Evolutionary conservation across 495 filamentous ascomycete species (phyloP).

Genomic region (Neurospora sp.): DNA sequence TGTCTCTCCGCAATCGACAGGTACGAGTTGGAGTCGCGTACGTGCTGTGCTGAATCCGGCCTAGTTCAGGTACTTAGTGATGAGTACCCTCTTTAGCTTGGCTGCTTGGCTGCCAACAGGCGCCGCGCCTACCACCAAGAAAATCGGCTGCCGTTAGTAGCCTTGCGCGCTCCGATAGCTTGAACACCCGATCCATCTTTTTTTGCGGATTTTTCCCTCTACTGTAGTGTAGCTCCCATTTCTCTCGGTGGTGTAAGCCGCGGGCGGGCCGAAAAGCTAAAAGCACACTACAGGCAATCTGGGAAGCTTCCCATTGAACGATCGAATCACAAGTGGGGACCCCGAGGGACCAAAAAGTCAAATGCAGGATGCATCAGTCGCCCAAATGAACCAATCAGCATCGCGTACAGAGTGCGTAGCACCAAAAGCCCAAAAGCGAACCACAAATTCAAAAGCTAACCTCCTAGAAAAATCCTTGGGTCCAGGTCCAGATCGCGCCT

Average conservation of each 20-base stretch:
- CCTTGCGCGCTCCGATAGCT: not conserved
- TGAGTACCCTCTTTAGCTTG: not conserved
- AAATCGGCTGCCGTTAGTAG: not conserved
- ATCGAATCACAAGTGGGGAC: not conserved
- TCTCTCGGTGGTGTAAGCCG: not conserved
- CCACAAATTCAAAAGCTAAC: not conserved
- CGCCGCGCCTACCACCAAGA: not conserved
- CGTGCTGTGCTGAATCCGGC: not conserved
- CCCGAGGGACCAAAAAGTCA: not conserved
- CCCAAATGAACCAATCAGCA: not conserved
- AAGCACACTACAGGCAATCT: not conserved
- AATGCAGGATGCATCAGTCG: not conserved
- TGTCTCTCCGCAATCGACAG: not conserved
- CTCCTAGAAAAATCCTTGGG: not conserved
- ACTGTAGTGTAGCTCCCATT: not conserved
- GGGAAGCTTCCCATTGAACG: slow-evolving; percentile 17
- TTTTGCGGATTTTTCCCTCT: not conserved
- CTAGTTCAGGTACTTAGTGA: not conserved
- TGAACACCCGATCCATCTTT: not conserved
- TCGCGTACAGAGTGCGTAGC: not conserved
- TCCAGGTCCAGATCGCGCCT: not conserved
- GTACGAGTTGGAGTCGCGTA: not conserved
- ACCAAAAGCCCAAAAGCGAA: not conserved
- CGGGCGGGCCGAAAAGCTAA: not conserved
- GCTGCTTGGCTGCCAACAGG: not conserved